Evolutionary conservation across 306 rosid species (phyloP), one percentile per base, ranked within the genome.

Genomic region (Canavalia ensiformis): DNA sequence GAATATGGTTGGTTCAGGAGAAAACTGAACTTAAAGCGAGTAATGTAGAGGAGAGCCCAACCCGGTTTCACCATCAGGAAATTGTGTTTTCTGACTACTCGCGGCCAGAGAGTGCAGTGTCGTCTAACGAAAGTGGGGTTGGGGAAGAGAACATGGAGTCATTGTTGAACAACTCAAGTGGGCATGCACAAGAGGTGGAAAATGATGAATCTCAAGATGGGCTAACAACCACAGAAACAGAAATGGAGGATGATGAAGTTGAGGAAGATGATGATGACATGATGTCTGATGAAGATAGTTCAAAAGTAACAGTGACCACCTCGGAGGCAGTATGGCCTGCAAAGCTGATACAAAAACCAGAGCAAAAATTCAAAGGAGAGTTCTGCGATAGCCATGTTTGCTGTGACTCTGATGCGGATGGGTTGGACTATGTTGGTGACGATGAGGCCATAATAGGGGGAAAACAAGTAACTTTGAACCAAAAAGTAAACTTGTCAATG

Each of bases 61-160:
- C 6, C 29, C 8, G 76, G 33, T 13, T 49, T 57, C 76, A 81
- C 3, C 83, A 76, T 13, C 91, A 88, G 45, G 86, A 89, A 66
- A 85, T 80, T 42, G 74, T 55, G 12, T 60, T 84, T 1, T 80
- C 79, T 31, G 89, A 85, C 56, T 41, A 58, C 65, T 84, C 85
- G 7, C 81, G 25, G 37, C 88, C 78, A 66, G 88, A 74, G 83
- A 86, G 86, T 64, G 83, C 75, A 9, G 9, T 11, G 7, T 86
- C 87, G 0, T 72, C 82, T 4, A 82, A 76, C 33, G 87, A 70
- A 35, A 68, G 57, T 64, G 74, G 34, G 42, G 50, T 25, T 42
- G 42, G 28, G 0, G 76, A 72, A 34, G 80, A 83, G 45, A 59
- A 45, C 45, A 8, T 29, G 4, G 58, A 0, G 46, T 68, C 68